Evolutionary conservation across 768 basidiomycete species (phyloP), one percentile per base, ranked within the genome.

Genomic region (Boletus reticulatus): DNA sequence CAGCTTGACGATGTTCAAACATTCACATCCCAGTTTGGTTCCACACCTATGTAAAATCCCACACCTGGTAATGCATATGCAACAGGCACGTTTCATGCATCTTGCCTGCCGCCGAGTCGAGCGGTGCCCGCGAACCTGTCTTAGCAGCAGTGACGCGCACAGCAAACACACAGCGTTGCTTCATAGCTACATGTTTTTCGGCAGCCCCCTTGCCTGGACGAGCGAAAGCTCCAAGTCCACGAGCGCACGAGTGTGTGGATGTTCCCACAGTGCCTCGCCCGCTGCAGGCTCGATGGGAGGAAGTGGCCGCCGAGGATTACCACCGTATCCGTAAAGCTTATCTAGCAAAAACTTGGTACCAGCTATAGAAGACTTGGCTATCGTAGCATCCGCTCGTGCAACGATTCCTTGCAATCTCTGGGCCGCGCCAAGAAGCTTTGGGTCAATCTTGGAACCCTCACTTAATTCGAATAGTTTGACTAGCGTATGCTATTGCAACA

Each of bases 311-410:
- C 94, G 79, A n/a, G 92, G 86, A 24, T 73, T 64, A 0, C 92
- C 92, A 14, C 92, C 91, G 67, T 94, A 94, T 10, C 92, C 92
- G 60, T 87, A 80, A 19, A 89, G 67, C 66, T 80, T 87, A 68
- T 91, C 76, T 14, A 94, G 72, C 41, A 90, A 77, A 66, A 76
- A 86, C 72, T 96, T 96, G n/a, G 88, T 93, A 6, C 94, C 93
- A 7, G 87, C 73, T 57, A 96, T 85, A 3, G 85, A 85, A 3
- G 83, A 73, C 64, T 88, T 87, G 24, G 88, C 81, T 62, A 94
- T 87, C 7, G 89, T 88, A 60, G 77, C 86, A 69, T 97, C 94
- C 6, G 84, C 92, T 45, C 81, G 83, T 10, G 89, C 90, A 51
- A 92, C 79, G 58, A 94, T 84, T 11, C 84, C 89, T 66, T 98